Percentiles rank a stretch among this genome's conserved stretches.
These are phyloP conservation scores for Asterochloris sp. DNA, from an alignment of 139 green algal genomes.

Conservation along the genomic window DNA sequence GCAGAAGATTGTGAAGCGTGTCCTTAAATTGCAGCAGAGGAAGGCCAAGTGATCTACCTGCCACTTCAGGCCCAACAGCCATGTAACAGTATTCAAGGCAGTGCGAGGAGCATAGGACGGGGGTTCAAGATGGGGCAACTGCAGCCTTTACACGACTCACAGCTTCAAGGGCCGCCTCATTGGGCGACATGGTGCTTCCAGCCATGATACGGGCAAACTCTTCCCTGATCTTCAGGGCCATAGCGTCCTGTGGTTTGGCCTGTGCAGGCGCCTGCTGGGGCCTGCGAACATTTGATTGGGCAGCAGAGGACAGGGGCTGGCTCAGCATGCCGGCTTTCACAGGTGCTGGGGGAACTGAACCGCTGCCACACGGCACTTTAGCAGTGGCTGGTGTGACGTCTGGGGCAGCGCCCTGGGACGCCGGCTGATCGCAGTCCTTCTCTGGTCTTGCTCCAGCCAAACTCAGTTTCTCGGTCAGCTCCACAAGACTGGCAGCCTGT, in stretches of 20 bases:
- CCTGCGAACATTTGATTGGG: too few species aligned
- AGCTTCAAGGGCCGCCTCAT: conserved; percentile 14
- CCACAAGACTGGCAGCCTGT: too few species aligned
- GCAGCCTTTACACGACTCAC: background rate
- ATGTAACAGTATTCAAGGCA: background rate
- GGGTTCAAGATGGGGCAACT: background rate
- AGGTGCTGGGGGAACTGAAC: background rate
- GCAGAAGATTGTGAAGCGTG: conserved; percentile 99
- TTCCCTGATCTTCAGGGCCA: background rate
- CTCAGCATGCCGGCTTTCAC: background rate
- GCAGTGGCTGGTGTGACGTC: too few species aligned
- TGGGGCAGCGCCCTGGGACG: background rate
- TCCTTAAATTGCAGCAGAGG: conserved; percentile 33
- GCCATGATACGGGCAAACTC: conserved; percentile 21
- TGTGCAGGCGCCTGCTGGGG: too few species aligned
- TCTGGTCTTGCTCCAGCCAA: too few species aligned
- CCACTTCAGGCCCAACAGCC: background rate
- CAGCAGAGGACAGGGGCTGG: too few species aligned
- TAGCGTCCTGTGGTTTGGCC: background rate
- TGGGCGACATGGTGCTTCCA: background rate
- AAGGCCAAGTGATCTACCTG: background rate
- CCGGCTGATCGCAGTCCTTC: too few species aligned
- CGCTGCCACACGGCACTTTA: background rate
- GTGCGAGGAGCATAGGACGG: background rate
- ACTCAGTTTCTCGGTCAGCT: too few species aligned